Conservation (phyloP, 2,329 filamentous ascomycete species). For the Colletotrichum caudatum region DNA sequence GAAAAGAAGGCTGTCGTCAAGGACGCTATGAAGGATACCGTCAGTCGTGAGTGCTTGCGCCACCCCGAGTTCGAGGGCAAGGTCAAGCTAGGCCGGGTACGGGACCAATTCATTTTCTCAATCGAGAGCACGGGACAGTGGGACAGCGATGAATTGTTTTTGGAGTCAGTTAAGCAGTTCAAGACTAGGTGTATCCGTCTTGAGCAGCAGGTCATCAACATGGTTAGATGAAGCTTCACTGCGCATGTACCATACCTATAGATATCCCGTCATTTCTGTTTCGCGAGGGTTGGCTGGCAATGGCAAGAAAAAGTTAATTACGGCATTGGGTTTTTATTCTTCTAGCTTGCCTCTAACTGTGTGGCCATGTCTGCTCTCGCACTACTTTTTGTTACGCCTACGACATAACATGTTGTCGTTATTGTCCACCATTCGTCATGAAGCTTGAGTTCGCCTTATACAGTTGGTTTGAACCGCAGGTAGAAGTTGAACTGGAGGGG, state of each 20-base stretch:
- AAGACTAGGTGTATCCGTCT: conserved; percentile 85
- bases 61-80: conserved; percentile 95
- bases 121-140: conserved; percentile 96
- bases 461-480: conserved; percentile 58
- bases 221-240: conserved; percentile 61
- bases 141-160: conserved; percentile 91
- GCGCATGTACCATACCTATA: conserved; percentile 41
- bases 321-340: conserved; percentile 14
- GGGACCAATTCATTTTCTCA: conserved; percentile 98
- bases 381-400: background rate
- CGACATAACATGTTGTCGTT: conserved; percentile 27
- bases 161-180: conserved; percentile 87
- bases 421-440: conserved; percentile 26
- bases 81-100: conserved; percentile 88
- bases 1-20: conserved; percentile 88
- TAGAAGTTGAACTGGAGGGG: conserved; percentile 74
- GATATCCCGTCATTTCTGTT: conserved; percentile 40
- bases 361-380: conserved; percentile 1
- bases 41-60: conserved; percentile 90
- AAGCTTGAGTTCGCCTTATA: conserved; percentile 7
- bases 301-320: conserved; percentile 40
- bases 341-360: conserved; percentile 1
- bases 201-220: conserved; percentile 76
- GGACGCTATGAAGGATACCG: conserved; percentile 93
- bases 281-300: conserved; percentile 37